Evolutionary conservation across 2,329 filamentous ascomycete genomes (phyloP), one percentile per base, ranked within the genome.

Genomic region (Penicillium sp.): DNA sequence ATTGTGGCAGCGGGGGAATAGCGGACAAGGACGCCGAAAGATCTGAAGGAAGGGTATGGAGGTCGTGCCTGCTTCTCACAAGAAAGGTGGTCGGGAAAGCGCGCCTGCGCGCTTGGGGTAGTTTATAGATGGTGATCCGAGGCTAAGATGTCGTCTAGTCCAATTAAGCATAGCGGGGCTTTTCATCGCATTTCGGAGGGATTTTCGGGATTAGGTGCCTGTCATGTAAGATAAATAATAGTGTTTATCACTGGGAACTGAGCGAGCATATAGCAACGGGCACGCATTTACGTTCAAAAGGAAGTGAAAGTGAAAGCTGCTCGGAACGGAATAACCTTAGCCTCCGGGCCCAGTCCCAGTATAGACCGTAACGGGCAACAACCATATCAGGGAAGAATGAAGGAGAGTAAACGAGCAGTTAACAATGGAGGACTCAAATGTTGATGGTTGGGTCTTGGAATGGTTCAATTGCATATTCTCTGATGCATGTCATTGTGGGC

Each of bases 41-140:
- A 5, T 14, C 2, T 14, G 19, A 22, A 41, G 39, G 11, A 10
- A 22, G 5, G 13, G 13, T 5, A 21, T 41, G 7, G 10, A 41
- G 11, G 16, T 39, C 7, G 35, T 7, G 39, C 19, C 31, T 27
- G n/a, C 31, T 35, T 48, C 46, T 31, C 27, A 27, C 26, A 7
- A 13, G 52, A 26, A 26, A 48, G 21, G 19, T n/a, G 16, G 21
- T 14, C 37, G 35, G 41, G 43, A 24, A 55, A 63, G 62, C 64
- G 60, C 63, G 60, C 62, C 60, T 19, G 63, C 60, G 63, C 63
- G 59, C 63, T 51, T 59, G 56, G 43, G 45, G 26, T 48, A 41
- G 37, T 47, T 43, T 58, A 47, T 47, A 43, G 44, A 58, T 56
- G 59, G 52, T 27, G 51, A 50, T 58, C 55, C 50, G 47, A 57